Conservation (phyloP, 2,329 filamentous ascomycete species). For the Cladosporium sp. region DNA sequence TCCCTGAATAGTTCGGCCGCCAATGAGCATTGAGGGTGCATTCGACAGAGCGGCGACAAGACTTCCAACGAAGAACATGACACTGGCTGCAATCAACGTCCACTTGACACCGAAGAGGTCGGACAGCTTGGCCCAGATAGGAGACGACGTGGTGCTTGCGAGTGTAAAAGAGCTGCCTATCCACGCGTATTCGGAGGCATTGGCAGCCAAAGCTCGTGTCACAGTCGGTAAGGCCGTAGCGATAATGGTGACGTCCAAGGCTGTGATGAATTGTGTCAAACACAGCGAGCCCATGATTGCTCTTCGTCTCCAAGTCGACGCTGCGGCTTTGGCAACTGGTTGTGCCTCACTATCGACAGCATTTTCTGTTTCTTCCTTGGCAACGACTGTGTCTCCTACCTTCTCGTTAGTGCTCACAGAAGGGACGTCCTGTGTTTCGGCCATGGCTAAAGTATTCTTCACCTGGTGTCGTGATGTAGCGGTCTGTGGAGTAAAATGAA, state of each 20-base stretch:
- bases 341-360: not conserved
- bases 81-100: constrained; percentile 59
- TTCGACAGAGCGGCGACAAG: constrained; percentile 25
- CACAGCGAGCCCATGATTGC: constrained; percentile 9
- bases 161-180: constrained; percentile 55
- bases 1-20: constrained; percentile 58
- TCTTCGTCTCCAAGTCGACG: not conserved
- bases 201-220: constrained; percentile 37
- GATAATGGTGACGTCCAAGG: constrained; percentile 50
- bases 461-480: not conserved
- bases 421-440: not conserved
- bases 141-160: constrained; percentile 52
- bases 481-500: not conserved
- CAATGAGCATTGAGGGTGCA: constrained; percentile 47
- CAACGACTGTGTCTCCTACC: not conserved
- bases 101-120: constrained; percentile 68
- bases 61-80: constrained; percentile 39
- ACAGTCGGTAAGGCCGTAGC: constrained; percentile 64
- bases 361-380: not conserved
- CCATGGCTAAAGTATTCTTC: not conserved
- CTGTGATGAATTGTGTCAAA: constrained; percentile 9
- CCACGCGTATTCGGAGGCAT: constrained; percentile 54
- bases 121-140: constrained; percentile 63
- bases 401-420: not conserved
- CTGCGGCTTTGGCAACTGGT: not conserved